Conservation (phyloP, 371 early-diverging fungal species). For the Circinella umbellata region DNA sequence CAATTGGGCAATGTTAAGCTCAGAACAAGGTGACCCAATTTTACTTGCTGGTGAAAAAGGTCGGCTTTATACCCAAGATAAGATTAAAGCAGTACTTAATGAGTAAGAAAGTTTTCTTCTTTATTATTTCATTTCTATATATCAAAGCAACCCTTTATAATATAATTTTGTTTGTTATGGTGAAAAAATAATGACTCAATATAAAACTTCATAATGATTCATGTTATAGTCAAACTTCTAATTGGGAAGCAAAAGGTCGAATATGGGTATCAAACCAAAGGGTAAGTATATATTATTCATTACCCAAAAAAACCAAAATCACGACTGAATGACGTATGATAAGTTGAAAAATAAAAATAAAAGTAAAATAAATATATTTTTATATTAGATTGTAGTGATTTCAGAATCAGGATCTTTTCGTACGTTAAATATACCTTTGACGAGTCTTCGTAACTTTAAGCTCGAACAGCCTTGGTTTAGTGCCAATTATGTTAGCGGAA, state of each 20-base stretch:
- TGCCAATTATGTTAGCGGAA: slow-evolving; percentile 54
- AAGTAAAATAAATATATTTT: neutral
- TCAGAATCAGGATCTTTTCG: slow-evolving; percentile 28
- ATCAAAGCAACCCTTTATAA: no score
- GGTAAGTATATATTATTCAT: slow-evolving; percentile 24
- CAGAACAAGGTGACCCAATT: slow-evolving; percentile 39
- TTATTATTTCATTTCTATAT: neutral
- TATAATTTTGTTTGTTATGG: no score
- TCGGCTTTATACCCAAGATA: slow-evolving; percentile 37
- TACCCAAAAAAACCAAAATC: neutral
- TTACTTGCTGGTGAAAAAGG: slow-evolving; percentile 58
- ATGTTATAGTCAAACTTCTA: slow-evolving; percentile 41
- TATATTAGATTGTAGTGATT: slow-evolving; percentile 36
- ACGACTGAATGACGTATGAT: neutral
- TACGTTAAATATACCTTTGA: slow-evolving; percentile 52
- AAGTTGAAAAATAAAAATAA: no score
- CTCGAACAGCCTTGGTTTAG: slow-evolving; percentile 65
- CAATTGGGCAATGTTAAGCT: slow-evolving; percentile 58
- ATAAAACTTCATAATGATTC: neutral
- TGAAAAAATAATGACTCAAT: slow-evolving; percentile 8
- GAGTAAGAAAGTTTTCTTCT: neutral
- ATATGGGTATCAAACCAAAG: slow-evolving; percentile 53
- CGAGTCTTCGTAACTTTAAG: slow-evolving; percentile 45
- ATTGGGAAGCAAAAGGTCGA: slow-evolving; percentile 43
- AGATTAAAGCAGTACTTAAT: slow-evolving; percentile 40